These are phyloP conservation scores for Boletellus deceptivus DNA, from an alignment of 1,284 basidiomycete genomes.

Conservation along the genomic window DNA sequence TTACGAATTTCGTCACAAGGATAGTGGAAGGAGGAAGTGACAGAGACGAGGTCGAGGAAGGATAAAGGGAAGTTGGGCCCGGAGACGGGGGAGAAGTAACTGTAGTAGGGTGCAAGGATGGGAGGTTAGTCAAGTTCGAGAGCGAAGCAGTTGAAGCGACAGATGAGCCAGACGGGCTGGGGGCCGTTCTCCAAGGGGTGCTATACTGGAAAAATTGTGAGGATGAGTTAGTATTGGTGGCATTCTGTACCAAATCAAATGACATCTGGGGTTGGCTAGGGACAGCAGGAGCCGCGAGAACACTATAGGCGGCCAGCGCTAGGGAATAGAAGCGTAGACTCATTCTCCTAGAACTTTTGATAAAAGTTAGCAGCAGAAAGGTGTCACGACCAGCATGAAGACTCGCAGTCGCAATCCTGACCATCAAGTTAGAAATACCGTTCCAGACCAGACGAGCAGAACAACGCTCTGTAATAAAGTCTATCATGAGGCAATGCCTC, in stretches of 20 bases:
- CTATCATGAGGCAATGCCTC: not conserved
- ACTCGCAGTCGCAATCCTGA: constrained; percentile 4
- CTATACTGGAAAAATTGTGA: not conserved
- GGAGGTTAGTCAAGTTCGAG: not conserved
- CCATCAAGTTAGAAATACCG: not conserved
- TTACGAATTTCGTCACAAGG: constrained; percentile 8
- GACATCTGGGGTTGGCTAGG: not conserved
- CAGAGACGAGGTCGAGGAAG: not conserved
- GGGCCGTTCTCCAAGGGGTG: not conserved
- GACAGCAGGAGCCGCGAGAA: constrained; percentile 11
- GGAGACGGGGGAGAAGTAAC: not conserved
- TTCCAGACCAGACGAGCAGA: constrained; percentile 6
- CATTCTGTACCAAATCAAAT: not conserved
- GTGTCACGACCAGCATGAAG: not conserved
- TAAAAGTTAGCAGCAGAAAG: not conserved
- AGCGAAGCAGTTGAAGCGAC: not conserved
- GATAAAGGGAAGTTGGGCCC: not conserved
- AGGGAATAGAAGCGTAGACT: constrained; percentile 5
- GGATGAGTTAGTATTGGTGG: not conserved
- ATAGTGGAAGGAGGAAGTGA: not conserved
- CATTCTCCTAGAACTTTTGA: constrained; percentile 10
- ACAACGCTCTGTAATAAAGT: not conserved
- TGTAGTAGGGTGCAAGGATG: not conserved
- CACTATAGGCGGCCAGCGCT: constrained; percentile 19
- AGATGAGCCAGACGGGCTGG: not conserved